Evolutionary conservation across 192 early-diverging fungal genomes (phyloP).

Genomic region (Phycomyces blakesleeanus): DNA sequence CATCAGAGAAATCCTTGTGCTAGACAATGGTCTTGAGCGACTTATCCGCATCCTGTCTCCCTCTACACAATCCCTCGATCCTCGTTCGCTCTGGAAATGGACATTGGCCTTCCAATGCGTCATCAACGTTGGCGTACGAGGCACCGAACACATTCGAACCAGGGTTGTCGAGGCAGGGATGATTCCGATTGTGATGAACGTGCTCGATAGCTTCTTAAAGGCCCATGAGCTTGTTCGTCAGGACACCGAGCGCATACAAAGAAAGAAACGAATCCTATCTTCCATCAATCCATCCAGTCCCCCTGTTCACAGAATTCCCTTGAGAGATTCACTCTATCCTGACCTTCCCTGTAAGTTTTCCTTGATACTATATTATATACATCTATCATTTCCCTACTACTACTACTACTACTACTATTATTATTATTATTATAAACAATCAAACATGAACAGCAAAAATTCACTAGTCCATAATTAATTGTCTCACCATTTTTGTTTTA

Average conservation of each 20-base stretch:
- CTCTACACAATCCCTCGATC: conserved; percentile 47
- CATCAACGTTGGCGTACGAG: conserved; percentile 81
- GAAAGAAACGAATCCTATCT: not conserved
- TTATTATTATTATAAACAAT: no score
- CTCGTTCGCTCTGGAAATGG: conserved; percentile 73
- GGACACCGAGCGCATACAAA: conserved; percentile 10
- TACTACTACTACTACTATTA: no score
- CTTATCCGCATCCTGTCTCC: conserved; percentile 72
- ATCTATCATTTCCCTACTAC: no score
- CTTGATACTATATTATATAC: conserved; percentile 5
- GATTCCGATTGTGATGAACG: conserved; percentile 74
- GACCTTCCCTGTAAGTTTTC: not conserved
- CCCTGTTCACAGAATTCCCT: not conserved
- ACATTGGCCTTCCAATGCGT: conserved; percentile 79
- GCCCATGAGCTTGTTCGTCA: conserved; percentile 34
- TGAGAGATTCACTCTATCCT: not conserved
- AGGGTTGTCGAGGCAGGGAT: conserved; percentile 84
- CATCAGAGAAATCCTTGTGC: conserved; percentile 73
- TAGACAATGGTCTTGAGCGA: conserved; percentile 85
- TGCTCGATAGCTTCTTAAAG: conserved; percentile 62
- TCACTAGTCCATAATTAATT: no score
- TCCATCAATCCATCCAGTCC: not conserved
- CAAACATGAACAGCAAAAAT: no score
- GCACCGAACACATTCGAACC: conserved; percentile 73
- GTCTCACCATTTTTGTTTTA: conserved; percentile 2